A percentile compares a stretch with the other conserved stretches of the same genome.
Evolutionary conservation across 2,329 filamentous ascomycete genomes (phyloP).

Genomic region (Monosporascus sp.): DNA sequence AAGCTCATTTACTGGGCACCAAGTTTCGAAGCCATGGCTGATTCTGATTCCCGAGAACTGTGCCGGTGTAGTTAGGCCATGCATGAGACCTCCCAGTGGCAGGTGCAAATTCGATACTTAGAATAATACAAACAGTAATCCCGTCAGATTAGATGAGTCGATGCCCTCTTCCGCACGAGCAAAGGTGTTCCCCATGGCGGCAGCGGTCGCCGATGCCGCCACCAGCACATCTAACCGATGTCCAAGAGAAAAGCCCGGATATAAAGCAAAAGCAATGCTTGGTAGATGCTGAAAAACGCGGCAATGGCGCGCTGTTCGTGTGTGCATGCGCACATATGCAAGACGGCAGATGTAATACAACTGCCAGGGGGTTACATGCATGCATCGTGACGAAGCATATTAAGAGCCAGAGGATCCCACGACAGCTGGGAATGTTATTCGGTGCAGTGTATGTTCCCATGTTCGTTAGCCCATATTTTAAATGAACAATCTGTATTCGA

Average conservation of each 20-base stretch:
- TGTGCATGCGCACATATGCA: background rate
- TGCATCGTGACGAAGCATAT: background rate
- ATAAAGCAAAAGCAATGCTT: background rate
- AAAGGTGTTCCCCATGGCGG: too few species aligned
- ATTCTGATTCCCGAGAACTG: too few species aligned
- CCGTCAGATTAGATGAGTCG: too few species aligned
- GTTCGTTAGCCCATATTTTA: background rate
- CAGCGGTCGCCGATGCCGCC: too few species aligned
- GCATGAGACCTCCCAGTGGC: too few species aligned
- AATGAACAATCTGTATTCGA: too few species aligned
- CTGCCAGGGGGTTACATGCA: background rate
- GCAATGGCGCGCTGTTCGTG: background rate
- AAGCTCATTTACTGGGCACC: too few species aligned
- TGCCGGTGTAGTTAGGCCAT: too few species aligned
- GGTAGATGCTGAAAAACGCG: background rate
- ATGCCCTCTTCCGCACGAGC: too few species aligned
- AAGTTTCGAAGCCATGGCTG: too few species aligned
- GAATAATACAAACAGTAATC: too few species aligned
- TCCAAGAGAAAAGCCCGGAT: background rate
- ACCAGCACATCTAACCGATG: background rate
- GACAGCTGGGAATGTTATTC: background rate
- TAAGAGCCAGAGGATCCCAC: background rate
- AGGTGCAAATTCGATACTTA: too few species aligned
- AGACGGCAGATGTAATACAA: background rate
- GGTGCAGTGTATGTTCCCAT: background rate